A percentile compares a stretch with the other conserved stretches of the same genome.
Evolutionary conservation across 192 early-diverging fungal species (phyloP).

Genomic region (Paraglomus occultum): DNA sequence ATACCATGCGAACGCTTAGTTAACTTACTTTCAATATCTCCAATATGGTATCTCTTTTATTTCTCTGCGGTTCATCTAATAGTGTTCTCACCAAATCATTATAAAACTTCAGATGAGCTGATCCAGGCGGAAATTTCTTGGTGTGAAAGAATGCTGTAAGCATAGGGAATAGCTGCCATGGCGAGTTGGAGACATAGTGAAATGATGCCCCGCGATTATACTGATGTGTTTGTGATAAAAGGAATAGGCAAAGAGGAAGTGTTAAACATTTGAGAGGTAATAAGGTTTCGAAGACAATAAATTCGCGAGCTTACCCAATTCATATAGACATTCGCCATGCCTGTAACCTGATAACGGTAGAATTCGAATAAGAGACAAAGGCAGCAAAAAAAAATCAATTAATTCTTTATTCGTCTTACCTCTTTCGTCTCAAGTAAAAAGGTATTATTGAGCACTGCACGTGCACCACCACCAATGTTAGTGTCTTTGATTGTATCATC

Average conservation of each 20-base stretch:
- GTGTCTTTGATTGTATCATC: slow-evolving; percentile 94
- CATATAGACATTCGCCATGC: slow-evolving; percentile 69
- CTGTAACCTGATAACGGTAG: slow-evolving; percentile 47
- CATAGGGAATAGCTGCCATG: slow-evolving; percentile 77
- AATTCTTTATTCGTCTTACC: background rate
- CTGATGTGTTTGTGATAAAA: slow-evolving; percentile 36
- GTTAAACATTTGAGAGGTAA: slow-evolving; percentile 16
- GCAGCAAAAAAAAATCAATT: no score
- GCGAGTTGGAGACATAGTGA: slow-evolving; percentile 87
- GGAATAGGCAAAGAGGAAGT: slow-evolving; percentile 2
- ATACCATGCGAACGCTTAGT: slow-evolving; percentile 37
- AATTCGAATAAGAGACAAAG: no score
- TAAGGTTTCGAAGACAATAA: background rate
- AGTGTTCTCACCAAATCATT: slow-evolving; percentile 61
- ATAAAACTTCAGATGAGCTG: slow-evolving; percentile 63
- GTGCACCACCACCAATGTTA: slow-evolving; percentile 64
- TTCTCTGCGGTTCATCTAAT: slow-evolving; percentile 41
- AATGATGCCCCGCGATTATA: slow-evolving; percentile 61
- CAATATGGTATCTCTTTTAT: background rate
- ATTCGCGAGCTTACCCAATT: slow-evolving; percentile 39
- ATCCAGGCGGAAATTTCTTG: slow-evolving; percentile 73
- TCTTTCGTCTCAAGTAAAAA: slow-evolving; percentile 54
- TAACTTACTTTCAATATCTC: slow-evolving; percentile 49
- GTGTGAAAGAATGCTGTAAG: slow-evolving; percentile 61
- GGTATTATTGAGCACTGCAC: slow-evolving; percentile 59